Evolutionary conservation across 441 rosid species (phyloP).

Genomic region (Erodium moschatum): DNA sequence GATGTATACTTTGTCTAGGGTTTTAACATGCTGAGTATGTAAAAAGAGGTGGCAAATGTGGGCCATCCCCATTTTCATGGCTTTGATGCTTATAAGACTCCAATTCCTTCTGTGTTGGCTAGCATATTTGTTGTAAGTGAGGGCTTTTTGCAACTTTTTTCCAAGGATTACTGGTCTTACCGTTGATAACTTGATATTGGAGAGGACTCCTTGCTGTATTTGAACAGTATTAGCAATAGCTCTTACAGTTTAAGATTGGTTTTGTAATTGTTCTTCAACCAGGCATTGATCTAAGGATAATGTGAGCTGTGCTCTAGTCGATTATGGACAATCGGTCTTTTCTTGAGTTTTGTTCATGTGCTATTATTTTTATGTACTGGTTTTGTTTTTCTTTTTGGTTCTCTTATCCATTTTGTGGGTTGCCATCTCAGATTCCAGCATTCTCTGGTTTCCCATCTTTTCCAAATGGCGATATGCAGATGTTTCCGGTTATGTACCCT

Average conservation of each 20-base stretch:
- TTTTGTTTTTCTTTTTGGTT: background rate
- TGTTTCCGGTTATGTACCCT: constrained; percentile 60
- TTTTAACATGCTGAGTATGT: background rate
- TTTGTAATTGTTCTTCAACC: background rate
- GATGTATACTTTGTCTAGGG: background rate
- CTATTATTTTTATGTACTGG: background rate
- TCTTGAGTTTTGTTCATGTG: background rate
- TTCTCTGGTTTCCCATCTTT: constrained; percentile 34
- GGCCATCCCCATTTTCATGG: background rate
- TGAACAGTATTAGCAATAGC: background rate
- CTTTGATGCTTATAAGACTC: background rate
- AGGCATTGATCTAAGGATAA: background rate
- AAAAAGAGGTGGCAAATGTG: background rate
- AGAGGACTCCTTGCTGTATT: background rate
- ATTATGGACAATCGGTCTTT: background rate
- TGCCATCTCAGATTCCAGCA: constrained; percentile 36
- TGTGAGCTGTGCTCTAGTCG: background rate
- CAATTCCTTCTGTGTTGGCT: background rate
- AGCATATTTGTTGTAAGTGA: background rate
- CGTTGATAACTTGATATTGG: background rate
- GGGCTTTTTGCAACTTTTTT: background rate
- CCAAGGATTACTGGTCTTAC: background rate
- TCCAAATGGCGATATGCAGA: constrained; percentile 42
- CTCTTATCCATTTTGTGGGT: background rate
- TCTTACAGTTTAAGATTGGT: background rate